Conservation (phyloP, 179 eudicot genomes). For the Beta macrorhiza region DNA sequence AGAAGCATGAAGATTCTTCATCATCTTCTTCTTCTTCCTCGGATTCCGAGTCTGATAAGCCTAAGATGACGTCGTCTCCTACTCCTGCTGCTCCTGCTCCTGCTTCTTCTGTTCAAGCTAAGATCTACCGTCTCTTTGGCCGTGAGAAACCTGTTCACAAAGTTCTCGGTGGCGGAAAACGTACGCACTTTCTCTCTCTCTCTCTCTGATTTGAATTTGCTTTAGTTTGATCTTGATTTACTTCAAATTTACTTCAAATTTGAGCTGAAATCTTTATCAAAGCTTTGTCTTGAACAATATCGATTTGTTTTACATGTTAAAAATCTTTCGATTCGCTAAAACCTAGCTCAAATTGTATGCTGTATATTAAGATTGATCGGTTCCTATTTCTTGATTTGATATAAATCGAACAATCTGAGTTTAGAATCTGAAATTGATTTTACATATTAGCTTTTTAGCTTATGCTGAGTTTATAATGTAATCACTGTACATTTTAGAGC, state of each 20-base stretch:
- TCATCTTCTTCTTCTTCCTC: constrained; percentile 43
- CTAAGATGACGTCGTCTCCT: constrained; percentile 23
- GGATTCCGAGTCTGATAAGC: constrained; percentile 35
- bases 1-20: constrained; percentile 22
- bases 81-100: constrained; percentile 23
- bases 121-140: constrained; percentile 54
- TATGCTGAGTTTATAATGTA: not conserved
- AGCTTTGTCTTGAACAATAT: not conserved
- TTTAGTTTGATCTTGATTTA: not conserved
- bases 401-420: not conserved
- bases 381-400: not conserved
- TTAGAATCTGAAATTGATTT: not conserved
- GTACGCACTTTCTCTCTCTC: constrained; percentile 30
- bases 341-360: too few relatives aligned
- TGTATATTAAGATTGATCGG: too few relatives aligned
- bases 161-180: constrained; percentile 71
- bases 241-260: not conserved
- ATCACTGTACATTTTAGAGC: not conserved
- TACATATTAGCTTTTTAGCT: not conserved
- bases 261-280: not conserved
- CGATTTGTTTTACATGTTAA: not conserved
- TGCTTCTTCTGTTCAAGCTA: constrained; percentile 21
- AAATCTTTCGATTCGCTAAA: not conserved
- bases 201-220: constrained; percentile 1
- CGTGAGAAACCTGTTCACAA: constrained; percentile 69